Evolutionary conservation across 139 green algal species (phyloP).

Genomic region (Ostreobium quekettii): DNA sequence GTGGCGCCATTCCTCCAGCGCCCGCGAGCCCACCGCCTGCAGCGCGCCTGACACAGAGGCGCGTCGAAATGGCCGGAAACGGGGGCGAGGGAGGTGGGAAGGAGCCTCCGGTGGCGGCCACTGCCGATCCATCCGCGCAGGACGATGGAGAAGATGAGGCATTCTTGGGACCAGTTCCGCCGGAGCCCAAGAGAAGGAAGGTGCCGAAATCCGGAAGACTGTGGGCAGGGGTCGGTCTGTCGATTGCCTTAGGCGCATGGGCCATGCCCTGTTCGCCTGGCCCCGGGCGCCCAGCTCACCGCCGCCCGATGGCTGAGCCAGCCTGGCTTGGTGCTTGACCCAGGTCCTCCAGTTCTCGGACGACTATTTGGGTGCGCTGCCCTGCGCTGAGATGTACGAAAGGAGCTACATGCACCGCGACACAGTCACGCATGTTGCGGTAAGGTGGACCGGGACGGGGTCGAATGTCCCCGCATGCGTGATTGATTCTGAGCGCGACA

Average conservation of each 20-base stretch:
- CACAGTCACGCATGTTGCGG: slow-evolving; percentile 74
- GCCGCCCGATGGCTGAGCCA: not conserved
- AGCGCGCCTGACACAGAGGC: too few species aligned
- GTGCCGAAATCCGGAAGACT: not conserved
- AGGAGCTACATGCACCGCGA: slow-evolving; percentile 97
- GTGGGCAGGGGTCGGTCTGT: not conserved
- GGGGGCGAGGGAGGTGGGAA: too few species aligned
- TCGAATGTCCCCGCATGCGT: not conserved
- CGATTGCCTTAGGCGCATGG: not conserved
- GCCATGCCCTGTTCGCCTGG: too few species aligned
- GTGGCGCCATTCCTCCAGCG: too few species aligned
- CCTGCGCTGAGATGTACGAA: slow-evolving; percentile 85
- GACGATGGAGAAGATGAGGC: not conserved
- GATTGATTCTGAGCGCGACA: not conserved
- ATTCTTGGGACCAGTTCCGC: not conserved
- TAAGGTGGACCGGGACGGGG: slow-evolving; percentile 31
- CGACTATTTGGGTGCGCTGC: slow-evolving; percentile 64
- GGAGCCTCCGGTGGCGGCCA: too few species aligned
- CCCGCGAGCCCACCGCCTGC: too few species aligned
- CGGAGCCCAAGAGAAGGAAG: not conserved
- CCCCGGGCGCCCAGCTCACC: not conserved
- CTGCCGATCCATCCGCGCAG: too few species aligned
- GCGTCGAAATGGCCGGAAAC: too few species aligned
- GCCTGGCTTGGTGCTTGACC: too few species aligned
- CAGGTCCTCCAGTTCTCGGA: slow-evolving; percentile 69